Base-by-base conservation (phyloP, 2,329 filamentous ascomycete species). In the Exophiala oligosperma region DNA sequence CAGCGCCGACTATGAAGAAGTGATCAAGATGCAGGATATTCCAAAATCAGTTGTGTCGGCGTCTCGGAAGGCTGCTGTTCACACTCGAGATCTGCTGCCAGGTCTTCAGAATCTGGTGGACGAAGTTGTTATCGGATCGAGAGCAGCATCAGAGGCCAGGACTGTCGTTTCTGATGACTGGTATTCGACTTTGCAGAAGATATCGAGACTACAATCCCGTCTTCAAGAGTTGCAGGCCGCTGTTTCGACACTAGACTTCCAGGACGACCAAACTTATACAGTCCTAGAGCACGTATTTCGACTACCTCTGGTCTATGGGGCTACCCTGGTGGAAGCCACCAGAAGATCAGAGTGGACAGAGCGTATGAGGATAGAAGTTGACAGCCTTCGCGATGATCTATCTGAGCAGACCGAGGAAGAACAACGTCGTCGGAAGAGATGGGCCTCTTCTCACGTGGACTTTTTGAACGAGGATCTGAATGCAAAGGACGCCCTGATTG, bases 391-490 rank as follows among this genome's bases (percentile, higher is more conserved):
- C 26, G 95, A 97, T 71, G 93, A 97, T 70, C 91, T 97, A 82
- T 91, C 92, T 1, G 79, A 90, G 0, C 93, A 95, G 63, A 91
- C 94, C 69, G 92, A 97, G 60, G 94, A 97, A 73, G 94, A 99
- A 71, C 84, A 90, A 51, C 92, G 93, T 67, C 82, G 94, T 52
- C 84, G 94, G 47, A 90, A 89, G 67, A 95, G 90, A 69, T 99
- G 94, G 94, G 82, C 93, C 60, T 95, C 59, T 47, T 59, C 62
- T 3, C 61, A 66, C 49, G 62, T 55, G 47, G 61, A 64, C 1
- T 67, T 66, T 52, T 41, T 67, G 35, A 64, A 57, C 43, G 56
- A 66, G n/a, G 64, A 67, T 11, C 49, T 63, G 46, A 62, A 61
- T 84, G 55, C 60, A 40, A 60, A 59, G 40, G 57, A 61, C 41